Percentiles rank a stretch among this genome's conserved stretches.
phyloP scores from a whole-genome alignment of 1,139 yeast species.

The Blastobotrys ciferrii region DNA sequence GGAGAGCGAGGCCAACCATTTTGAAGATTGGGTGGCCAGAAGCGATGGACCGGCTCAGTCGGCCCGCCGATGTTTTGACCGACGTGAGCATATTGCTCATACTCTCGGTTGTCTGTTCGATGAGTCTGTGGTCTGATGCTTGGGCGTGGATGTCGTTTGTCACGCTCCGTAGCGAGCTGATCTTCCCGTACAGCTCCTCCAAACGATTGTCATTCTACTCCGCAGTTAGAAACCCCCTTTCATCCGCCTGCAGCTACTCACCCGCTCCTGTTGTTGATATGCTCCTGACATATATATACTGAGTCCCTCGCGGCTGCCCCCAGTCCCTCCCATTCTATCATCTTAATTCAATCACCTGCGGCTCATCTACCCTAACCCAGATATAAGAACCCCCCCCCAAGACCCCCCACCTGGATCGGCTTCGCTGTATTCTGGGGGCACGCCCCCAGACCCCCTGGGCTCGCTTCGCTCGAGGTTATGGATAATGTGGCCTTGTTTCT shows the following conservation, averaged over 20 bases:
- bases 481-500: no score
- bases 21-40: slow-evolving; percentile 58
- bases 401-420: no score
- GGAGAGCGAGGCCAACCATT: slow-evolving; percentile 57
- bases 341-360: no score
- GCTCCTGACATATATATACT: slow-evolving; percentile 23
- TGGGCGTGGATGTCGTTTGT: slow-evolving; percentile 63
- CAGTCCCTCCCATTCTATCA: no score
- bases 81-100: slow-evolving; percentile 59
- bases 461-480: no score
- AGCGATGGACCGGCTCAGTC: slow-evolving; percentile 58
- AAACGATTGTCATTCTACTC: slow-evolving; percentile 58
- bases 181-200: slow-evolving; percentile 57
- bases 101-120: slow-evolving; percentile 49
- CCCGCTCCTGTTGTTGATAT: slow-evolving; percentile 32
- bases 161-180: slow-evolving; percentile 57
- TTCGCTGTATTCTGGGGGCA: no score
- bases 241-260: slow-evolving; percentile 14
- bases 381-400: no score
- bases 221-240: not conserved
- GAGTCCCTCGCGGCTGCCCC: no score
- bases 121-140: slow-evolving; percentile 55
- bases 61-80: slow-evolving; percentile 64
- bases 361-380: no score
- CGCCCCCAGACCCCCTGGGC: no score